phyloP scores from a whole-genome alignment of 805 yeast genomes.

The Jamesozyma lodderae region DNA sequence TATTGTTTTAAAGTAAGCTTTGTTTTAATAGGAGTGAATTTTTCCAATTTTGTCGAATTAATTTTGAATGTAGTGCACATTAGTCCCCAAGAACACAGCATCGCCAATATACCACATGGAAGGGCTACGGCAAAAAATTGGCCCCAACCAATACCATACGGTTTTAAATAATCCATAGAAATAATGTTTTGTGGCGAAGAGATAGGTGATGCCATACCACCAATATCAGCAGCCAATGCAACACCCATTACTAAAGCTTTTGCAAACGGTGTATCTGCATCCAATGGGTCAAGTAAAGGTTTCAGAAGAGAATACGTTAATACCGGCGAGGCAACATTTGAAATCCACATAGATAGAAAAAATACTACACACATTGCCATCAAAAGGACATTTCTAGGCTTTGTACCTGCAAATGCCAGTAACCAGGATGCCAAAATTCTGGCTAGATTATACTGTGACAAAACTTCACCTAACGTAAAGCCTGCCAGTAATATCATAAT shows the following conservation, averaged over 20 bases:
- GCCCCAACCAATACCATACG: constrained; percentile 66
- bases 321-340: constrained; percentile 95
- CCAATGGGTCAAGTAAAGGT: constrained; percentile 73
- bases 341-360: constrained; percentile 88
- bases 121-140: constrained; percentile 86
- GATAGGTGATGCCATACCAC: constrained; percentile 95
- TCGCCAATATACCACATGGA: constrained; percentile 62
- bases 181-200: constrained; percentile 94
- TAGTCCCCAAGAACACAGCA: constrained; percentile 63
- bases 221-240: constrained; percentile 84
- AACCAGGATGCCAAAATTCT: constrained; percentile 82
- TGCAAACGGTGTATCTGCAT: constrained; percentile 68
- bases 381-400: constrained; percentile 67
- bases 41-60: constrained; percentile 37
- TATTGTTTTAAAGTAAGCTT: constrained; percentile 62
- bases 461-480: constrained; percentile 86
- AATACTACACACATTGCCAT: constrained; percentile 80
- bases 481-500: constrained; percentile 88
- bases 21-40: constrained; percentile 48
- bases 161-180: constrained; percentile 74
- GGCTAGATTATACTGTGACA: constrained; percentile 84
- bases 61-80: constrained; percentile 48
- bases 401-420: constrained; percentile 69
- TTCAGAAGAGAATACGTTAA: constrained; percentile 79
- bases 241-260: constrained; percentile 82